phyloP scores from a whole-genome alignment of 2,329 filamentous ascomycete genomes.

The Herpotrichia juniperi region DNA sequence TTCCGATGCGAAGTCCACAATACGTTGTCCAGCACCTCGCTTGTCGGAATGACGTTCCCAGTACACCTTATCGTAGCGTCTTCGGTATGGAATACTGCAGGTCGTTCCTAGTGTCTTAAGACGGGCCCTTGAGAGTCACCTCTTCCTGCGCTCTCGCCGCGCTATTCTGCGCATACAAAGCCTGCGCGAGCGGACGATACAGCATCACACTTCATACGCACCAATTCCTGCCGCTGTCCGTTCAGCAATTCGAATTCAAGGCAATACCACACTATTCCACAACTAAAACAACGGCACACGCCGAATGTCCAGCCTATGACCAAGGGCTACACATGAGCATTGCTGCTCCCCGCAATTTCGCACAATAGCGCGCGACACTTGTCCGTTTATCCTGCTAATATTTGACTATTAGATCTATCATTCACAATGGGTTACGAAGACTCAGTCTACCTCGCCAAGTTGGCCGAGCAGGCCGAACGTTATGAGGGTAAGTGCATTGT shows the following conservation, averaged over 20 bases:
- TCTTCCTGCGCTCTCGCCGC: constrained; percentile 35
- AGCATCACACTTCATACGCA: constrained; percentile 13
- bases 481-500: constrained; percentile 78
- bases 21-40: constrained; percentile 20
- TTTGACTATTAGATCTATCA: constrained; percentile 28
- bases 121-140: constrained; percentile 30
- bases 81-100: constrained; percentile 14
- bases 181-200: constrained; percentile 25
- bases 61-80: constrained; percentile 11
- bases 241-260: constrained; percentile 2
- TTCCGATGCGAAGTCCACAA: constrained; percentile 25
- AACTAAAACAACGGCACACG: neutral
- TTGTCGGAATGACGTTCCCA: constrained; percentile 16
- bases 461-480: constrained; percentile 99
- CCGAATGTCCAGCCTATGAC: neutral
- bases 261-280: constrained; percentile 12
- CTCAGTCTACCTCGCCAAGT: constrained; percentile 99
- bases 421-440: constrained; percentile 97
- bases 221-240: constrained; percentile 4
- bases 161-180: constrained; percentile 17
- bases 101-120: constrained; percentile 23
- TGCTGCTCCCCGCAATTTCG: neutral
- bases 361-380: neutral
- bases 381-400: constrained; percentile 30
- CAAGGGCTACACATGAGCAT: neutral